A percentile compares a stretch with the other conserved stretches of the same genome.
Conservation (phyloP, 192 early-diverging fungal genomes). For the Coemansia guatemalensis region DNA sequence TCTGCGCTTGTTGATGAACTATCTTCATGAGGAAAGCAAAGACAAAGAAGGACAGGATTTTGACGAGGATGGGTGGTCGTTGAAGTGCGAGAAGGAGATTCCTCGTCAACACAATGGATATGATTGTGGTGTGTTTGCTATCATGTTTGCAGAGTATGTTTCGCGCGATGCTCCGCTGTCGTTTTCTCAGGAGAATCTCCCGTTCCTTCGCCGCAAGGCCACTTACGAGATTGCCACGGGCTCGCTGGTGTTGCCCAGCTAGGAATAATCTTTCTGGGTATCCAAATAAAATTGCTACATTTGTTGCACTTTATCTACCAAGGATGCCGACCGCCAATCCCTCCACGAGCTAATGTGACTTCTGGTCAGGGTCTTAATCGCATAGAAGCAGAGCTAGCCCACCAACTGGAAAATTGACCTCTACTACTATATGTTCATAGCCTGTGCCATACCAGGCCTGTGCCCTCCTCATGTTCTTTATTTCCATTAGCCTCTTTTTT, state of each 20-base stretch:
- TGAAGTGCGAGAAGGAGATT: slow-evolving; percentile 66
- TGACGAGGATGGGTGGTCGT: slow-evolving; percentile 67
- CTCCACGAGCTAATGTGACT: too few relatives aligned
- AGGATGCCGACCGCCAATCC: too few relatives aligned
- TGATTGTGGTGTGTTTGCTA: slow-evolving; percentile 95
- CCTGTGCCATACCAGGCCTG: too few relatives aligned
- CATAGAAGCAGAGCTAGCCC: too few relatives aligned
- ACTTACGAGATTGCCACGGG: slow-evolving; percentile 69
- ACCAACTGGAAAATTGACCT: too few relatives aligned
- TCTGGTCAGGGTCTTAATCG: too few relatives aligned
- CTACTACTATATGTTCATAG: too few relatives aligned
- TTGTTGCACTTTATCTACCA: too few relatives aligned
- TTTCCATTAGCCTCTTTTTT: too few relatives aligned
- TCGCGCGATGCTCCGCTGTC: slow-evolving; percentile 60
- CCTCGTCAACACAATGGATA: slow-evolving; percentile 85
- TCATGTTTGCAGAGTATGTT: slow-evolving; percentile 79
- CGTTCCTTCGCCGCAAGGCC: slow-evolving; percentile 67
- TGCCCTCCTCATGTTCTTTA: too few relatives aligned
- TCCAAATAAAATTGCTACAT: too few relatives aligned
- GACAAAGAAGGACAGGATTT: slow-evolving; percentile 71
- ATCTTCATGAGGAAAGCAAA: slow-evolving; percentile 66
- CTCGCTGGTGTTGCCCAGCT: slow-evolving; percentile 19
- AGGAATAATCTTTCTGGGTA: background rate
- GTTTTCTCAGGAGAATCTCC: slow-evolving; percentile 77
- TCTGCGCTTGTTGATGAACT: slow-evolving; percentile 56